These are phyloP conservation scores for Volvariella surrecta DNA, from an alignment of 1,284 basidiomycete species.

Conservation along the genomic window DNA sequence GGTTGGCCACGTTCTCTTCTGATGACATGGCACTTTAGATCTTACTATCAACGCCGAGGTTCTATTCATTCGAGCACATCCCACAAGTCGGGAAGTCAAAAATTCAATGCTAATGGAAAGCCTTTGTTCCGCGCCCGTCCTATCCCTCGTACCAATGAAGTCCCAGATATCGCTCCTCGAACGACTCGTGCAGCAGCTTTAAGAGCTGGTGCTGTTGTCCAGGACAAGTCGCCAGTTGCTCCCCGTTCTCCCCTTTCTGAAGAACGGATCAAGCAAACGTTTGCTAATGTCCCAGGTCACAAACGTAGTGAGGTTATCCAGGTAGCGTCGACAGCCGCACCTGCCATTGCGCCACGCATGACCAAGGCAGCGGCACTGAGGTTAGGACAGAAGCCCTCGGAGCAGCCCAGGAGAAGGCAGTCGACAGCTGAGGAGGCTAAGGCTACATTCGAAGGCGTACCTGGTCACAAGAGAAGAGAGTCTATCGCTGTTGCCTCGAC, in stretches of 20 bases:
- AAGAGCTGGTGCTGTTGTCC: constrained; percentile 43
- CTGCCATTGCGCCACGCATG: constrained; percentile 63
- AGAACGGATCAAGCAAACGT: constrained; percentile 53
- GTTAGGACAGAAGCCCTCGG: constrained; percentile 36
- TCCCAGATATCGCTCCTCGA: constrained; percentile 69
- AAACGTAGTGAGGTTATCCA: constrained; percentile 56
- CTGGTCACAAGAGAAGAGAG: constrained; percentile 74
- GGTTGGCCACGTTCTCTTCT: constrained; percentile 38
- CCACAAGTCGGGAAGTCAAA: constrained; percentile 23
- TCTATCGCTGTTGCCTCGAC: constrained; percentile 61
- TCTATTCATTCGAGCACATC: constrained; percentile 34
- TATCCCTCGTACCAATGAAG: constrained; percentile 48
- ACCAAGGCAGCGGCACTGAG: constrained; percentile 65
- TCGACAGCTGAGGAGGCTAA: constrained; percentile 15
- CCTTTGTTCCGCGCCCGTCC: constrained; percentile 62
- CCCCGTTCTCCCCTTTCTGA: constrained; percentile 45
- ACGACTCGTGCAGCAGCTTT: constrained; percentile 72
- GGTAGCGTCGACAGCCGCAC: constrained; percentile 70
- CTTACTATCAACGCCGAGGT: constrained; percentile 23
- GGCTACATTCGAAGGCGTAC: constrained; percentile 63
- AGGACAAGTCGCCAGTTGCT: constrained; percentile 11
- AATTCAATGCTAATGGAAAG: constrained; percentile 32
- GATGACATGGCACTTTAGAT: constrained; percentile 31
- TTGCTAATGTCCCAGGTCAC: constrained; percentile 71
- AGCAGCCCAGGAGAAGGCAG: constrained; percentile 25